A percentile compares a stretch with the other conserved stretches of the same genome.
Evolutionary conservation across 176 grass and related monocot genomes (phyloP).

Genomic region (Phoenix dactylifera): DNA sequence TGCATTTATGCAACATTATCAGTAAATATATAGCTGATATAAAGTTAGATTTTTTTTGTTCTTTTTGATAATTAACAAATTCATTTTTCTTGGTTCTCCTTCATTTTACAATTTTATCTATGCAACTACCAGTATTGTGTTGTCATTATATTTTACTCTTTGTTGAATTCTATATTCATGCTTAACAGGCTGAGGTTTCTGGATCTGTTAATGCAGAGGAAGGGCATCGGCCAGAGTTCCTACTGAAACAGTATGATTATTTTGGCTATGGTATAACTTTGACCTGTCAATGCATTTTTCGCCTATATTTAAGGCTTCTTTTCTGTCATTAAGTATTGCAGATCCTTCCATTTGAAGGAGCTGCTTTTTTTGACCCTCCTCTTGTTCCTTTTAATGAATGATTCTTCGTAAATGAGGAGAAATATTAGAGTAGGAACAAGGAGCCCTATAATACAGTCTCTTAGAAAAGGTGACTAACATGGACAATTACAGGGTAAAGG

Average conservation of each 20-base stretch:
- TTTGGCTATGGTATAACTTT: slow-evolving; percentile 73
- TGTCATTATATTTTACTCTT: slow-evolving; percentile 1
- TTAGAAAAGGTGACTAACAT: too few species aligned
- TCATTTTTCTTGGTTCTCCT: too few species aligned
- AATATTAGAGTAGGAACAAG: too few species aligned
- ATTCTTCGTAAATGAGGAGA: too few species aligned
- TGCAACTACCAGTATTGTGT: not conserved
- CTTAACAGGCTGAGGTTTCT: slow-evolving; percentile 87
- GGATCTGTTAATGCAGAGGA: slow-evolving; percentile 44
- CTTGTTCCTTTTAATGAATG: not conserved
- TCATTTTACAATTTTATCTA: not conserved
- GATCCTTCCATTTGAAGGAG: not conserved
- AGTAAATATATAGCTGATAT: too few species aligned
- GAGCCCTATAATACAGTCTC: too few species aligned
- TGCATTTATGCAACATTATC: too few species aligned
- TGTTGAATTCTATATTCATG: slow-evolving; percentile 20
- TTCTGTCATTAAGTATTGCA: not conserved
- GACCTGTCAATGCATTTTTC: not conserved
- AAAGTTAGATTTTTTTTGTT: too few species aligned
- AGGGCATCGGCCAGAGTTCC: slow-evolving; percentile 49
- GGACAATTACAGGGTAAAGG: too few species aligned
- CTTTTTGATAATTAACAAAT: too few species aligned
- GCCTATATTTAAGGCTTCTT: too few species aligned
- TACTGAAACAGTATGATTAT: slow-evolving; percentile 76
- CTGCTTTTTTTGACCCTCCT: not conserved